Percentiles rank a stretch among this genome's conserved stretches.
Evolutionary conservation across 345 rosid genomes (phyloP).

Genomic region (Corchorus capsularis): DNA sequence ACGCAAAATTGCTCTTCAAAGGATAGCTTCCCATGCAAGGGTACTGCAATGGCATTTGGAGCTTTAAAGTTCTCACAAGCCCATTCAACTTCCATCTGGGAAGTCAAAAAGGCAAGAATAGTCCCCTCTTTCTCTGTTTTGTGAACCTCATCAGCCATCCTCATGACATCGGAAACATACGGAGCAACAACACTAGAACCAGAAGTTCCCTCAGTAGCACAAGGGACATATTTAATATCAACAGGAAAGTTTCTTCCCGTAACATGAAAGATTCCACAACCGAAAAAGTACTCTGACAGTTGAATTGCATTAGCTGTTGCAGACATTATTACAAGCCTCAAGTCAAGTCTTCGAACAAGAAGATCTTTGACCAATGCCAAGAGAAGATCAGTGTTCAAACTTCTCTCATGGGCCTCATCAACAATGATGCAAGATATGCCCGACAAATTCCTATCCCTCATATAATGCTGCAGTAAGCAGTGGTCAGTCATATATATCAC

Average conservation of each 20-base stretch:
- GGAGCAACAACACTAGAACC: constrained; percentile 46
- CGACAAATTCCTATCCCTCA: constrained; percentile 65
- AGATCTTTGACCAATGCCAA: constrained; percentile 70
- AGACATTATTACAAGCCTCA: constrained; percentile 90
- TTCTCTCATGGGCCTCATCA: constrained; percentile 98
- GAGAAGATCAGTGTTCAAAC: constrained; percentile 89
- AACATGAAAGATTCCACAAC: constrained; percentile 57
- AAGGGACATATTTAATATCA: constrained; percentile 64
- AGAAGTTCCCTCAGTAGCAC: constrained; percentile 39
- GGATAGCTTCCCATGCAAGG: constrained; percentile 87
- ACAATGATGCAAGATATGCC: constrained; percentile 78
- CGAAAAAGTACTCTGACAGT: constrained; percentile 74
- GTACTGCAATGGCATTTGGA: constrained; percentile 60
- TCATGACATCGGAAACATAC: constrained; percentile 66
- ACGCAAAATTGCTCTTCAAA: constrained; percentile 68
- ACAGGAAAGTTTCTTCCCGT: constrained; percentile 81
- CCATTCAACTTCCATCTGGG: constrained; percentile 91
- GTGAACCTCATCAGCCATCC: constrained; percentile 58
- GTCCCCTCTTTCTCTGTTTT: constrained; percentile 69
- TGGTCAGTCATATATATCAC: constrained; percentile 82
- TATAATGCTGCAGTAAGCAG: constrained; percentile 73
- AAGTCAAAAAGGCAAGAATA: constrained; percentile 87
- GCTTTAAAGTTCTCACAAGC: constrained; percentile 74
- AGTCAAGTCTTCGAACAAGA: constrained; percentile 51
- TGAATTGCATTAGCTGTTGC: constrained; percentile 88